Conservation (phyloP, 73 alveolate genomes). For the Halteria grandinella region DNA sequence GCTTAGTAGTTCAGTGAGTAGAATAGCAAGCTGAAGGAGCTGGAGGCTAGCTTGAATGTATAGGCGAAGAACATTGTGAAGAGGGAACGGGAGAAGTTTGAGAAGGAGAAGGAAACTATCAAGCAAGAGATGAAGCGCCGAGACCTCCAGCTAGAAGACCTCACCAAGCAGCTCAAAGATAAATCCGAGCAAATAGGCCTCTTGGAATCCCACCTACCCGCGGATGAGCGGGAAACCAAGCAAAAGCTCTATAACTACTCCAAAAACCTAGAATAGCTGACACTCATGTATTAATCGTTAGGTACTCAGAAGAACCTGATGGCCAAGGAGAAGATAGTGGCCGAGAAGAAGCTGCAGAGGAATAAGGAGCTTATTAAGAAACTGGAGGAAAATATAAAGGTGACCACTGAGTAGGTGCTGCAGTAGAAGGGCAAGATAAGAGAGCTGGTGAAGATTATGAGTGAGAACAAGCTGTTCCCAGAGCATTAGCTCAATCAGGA, state of each 20-base stretch:
- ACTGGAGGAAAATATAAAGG: no score
- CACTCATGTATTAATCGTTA: conserved; percentile 88
- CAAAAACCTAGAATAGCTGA: conserved; percentile 83
- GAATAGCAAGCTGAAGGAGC: not conserved
- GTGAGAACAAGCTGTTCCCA: no score
- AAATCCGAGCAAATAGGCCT: conserved; percentile 29
- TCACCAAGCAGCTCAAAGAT: conserved; percentile 8
- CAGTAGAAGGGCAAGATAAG: no score
- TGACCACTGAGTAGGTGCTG: no score
- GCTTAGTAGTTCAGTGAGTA: not conserved
- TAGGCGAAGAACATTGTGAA: conserved; percentile 17
- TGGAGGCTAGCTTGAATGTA: conserved; percentile 14
- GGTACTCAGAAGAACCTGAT: conserved; percentile 85
- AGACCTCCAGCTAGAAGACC: conserved; percentile 16
- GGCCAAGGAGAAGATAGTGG: conserved; percentile 77
- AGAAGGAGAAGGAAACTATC: conserved; percentile 31
- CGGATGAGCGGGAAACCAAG: conserved; percentile 74
- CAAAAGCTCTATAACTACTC: conserved; percentile 79
- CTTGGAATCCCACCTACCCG: conserved; percentile 19
- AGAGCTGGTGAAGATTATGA: no score
- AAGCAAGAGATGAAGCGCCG: conserved; percentile 6
- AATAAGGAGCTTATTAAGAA: no score
- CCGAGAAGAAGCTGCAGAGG: conserved; percentile 71
- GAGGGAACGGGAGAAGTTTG: conserved; percentile 54
- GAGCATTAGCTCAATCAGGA: no score